These are phyloP conservation scores for Mastigamoeba balamuthi DNA, from an alignment of 78 protist species.

Conservation along the genomic window DNA sequence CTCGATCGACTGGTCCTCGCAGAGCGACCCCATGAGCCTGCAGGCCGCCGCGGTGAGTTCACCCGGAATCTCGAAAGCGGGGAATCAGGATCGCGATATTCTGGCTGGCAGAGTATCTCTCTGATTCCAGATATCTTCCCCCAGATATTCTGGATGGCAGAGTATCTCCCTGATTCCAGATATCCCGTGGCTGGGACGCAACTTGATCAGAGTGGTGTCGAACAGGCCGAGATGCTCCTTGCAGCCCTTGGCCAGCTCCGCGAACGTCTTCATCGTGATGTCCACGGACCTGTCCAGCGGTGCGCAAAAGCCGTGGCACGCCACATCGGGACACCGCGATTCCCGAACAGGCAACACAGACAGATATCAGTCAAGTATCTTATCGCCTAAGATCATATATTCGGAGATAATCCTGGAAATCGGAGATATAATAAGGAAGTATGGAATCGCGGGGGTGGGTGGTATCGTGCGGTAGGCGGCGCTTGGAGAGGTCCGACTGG, in stretches of 20 bases:
- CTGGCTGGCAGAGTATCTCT: no score
- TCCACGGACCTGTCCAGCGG: neutral
- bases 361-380: no score
- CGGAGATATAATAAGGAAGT: no score
- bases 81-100: neutral
- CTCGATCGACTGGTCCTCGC: neutral
- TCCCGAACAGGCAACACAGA: no score
- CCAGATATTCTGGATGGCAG: no score
- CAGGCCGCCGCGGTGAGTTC: neutral
- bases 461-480: conserved; percentile 12
- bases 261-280: neutral
- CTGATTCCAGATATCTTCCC: no score
- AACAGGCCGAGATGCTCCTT: neutral
- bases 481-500: conserved; percentile 5
- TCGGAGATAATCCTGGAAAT: no score
- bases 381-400: no score
- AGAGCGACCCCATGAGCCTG: neutral
- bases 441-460: no score
- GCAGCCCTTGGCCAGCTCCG: neutral
- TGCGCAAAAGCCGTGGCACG: neutral
- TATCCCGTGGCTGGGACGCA: no score
- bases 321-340: neutral
- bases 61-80: neutral
- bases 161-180: no score
- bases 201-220: neutral